These are phyloP conservation scores for Debaryomyces sp. DNA, from an alignment of 1,139 yeast species.

Conservation along the genomic window DNA sequence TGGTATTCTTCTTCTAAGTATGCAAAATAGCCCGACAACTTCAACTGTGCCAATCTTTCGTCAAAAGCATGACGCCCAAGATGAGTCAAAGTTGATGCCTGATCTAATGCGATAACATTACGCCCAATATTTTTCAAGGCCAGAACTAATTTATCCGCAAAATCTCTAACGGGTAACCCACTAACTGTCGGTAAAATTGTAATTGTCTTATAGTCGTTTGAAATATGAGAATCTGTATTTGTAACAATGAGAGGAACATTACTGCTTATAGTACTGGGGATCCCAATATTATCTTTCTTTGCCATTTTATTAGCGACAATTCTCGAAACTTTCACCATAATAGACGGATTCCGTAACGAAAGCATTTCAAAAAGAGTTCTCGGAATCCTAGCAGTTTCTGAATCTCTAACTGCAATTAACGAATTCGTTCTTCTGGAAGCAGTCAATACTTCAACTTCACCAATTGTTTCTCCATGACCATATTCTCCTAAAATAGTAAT, in stretches of 20 bases:
- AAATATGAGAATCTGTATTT: slow-evolving; percentile 32
- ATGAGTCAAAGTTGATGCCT: slow-evolving; percentile 76
- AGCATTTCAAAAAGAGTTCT: slow-evolving; percentile 83
- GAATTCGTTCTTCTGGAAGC: slow-evolving; percentile 75
- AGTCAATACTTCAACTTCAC: slow-evolving; percentile 92
- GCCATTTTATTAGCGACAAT: slow-evolving; percentile 77
- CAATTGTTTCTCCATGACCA: slow-evolving; percentile 94
- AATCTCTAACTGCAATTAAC: slow-evolving; percentile 86
- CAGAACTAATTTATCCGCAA: slow-evolving; percentile 70
- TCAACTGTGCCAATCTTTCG: slow-evolving; percentile 73
- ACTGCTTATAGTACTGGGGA: slow-evolving; percentile 10
- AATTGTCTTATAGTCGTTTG: slow-evolving; percentile 71
- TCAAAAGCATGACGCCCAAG: slow-evolving; percentile 94
- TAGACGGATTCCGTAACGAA: slow-evolving; percentile 83
- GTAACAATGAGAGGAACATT: slow-evolving; percentile 21
- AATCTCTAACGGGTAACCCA: slow-evolving; percentile 83
- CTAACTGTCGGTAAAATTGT: slow-evolving; percentile 78
- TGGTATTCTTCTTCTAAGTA: slow-evolving; percentile 89
- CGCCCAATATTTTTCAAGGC: slow-evolving; percentile 77
- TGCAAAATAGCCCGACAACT: slow-evolving; percentile 86
- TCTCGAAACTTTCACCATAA: slow-evolving; percentile 87
- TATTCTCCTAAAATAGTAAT: slow-evolving; percentile 66
- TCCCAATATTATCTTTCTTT: slow-evolving; percentile 18
- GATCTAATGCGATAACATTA: slow-evolving; percentile 76
- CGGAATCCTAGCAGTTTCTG: slow-evolving; percentile 92